Evolutionary conservation across 1,284 basidiomycete species (phyloP).

Genomic region (Boletus austroedulis): DNA sequence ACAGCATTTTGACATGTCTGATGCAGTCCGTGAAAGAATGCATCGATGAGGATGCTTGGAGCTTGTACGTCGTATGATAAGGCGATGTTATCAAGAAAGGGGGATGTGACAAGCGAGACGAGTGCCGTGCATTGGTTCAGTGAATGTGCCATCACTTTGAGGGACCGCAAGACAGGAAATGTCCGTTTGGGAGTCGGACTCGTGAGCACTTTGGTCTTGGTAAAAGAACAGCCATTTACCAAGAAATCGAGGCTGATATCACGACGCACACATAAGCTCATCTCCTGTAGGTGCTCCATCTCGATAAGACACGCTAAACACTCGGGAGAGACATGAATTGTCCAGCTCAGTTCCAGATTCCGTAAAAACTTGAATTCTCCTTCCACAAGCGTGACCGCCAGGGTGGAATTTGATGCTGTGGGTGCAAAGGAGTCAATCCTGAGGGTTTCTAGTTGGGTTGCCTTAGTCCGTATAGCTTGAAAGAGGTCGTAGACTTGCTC

Average conservation of each 20-base stretch:
- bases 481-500: slow-evolving; percentile 25
- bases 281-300: slow-evolving; percentile 26
- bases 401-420: slow-evolving; percentile 3
- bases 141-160: slow-evolving; percentile 25
- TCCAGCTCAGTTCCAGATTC: slow-evolving; percentile 25
- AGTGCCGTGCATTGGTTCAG: slow-evolving; percentile 32
- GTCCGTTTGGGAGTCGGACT: slow-evolving; percentile 1
- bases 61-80: slow-evolving; percentile 34
- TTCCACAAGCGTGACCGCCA: slow-evolving; percentile 19
- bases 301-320: slow-evolving; percentile 20
- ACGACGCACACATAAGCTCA: slow-evolving; percentile 19
- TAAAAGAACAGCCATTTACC: slow-evolving; percentile 4
- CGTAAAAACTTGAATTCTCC: slow-evolving; percentile 24
- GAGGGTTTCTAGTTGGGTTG: slow-evolving; percentile 18
- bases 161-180: slow-evolving; percentile 22
- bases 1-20: slow-evolving; percentile 11
- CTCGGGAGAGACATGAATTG: slow-evolving; percentile 25
- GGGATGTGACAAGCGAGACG: slow-evolving; percentile 25
- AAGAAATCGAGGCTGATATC: slow-evolving; percentile 24
- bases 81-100: slow-evolving; percentile 18
- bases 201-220: neutral
- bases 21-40: slow-evolving; percentile 27
- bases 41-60: slow-evolving; percentile 17
- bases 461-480: slow-evolving; percentile 24
- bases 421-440: slow-evolving; percentile 28